A percentile compares a stretch with the other conserved stretches of the same genome.
phyloP scores from a whole-genome alignment of 1,284 basidiomycete species.

The Ganoderma meredithae region DNA sequence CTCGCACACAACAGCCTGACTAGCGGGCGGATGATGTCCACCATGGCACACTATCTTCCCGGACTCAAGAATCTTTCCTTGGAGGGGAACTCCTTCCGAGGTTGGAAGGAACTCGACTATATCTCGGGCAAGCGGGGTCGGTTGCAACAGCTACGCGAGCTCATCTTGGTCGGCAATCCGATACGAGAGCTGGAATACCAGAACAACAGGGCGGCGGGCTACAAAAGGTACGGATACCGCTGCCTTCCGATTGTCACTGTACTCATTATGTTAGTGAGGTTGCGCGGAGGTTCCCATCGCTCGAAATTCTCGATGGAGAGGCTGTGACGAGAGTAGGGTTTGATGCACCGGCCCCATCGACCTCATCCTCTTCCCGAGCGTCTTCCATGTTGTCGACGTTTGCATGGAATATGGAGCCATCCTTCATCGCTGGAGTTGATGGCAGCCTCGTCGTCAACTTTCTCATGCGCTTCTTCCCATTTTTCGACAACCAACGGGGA shows the following conservation, averaged over 20 bases:
- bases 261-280: constrained; percentile 62
- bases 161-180: constrained; percentile 85
- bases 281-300: constrained; percentile 70
- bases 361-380: constrained; percentile 33
- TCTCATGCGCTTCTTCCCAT: constrained; percentile 83
- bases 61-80: constrained; percentile 83
- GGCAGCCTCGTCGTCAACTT: constrained; percentile 76
- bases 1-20: constrained; percentile 66
- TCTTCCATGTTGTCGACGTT: constrained; percentile 67
- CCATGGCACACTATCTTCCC: constrained; percentile 73
- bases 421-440: constrained; percentile 81
- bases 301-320: constrained; percentile 79
- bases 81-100: constrained; percentile 73
- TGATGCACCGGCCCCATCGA: constrained; percentile 58
- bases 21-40: constrained; percentile 57
- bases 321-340: constrained; percentile 79
- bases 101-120: constrained; percentile 72
- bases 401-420: constrained; percentile 73
- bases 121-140: constrained; percentile 68
- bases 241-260: constrained; percentile 7
- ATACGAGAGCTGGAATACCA: constrained; percentile 70
- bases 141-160: constrained; percentile 71
- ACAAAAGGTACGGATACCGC: constrained; percentile 63
- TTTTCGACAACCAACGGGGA: constrained; percentile 82
- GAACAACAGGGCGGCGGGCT: constrained; percentile 60